Percentiles rank a stretch among this genome's conserved stretches.
Conservation (phyloP, 2,329 filamentous ascomycete species). For the Phialophora verrucosa region DNA sequence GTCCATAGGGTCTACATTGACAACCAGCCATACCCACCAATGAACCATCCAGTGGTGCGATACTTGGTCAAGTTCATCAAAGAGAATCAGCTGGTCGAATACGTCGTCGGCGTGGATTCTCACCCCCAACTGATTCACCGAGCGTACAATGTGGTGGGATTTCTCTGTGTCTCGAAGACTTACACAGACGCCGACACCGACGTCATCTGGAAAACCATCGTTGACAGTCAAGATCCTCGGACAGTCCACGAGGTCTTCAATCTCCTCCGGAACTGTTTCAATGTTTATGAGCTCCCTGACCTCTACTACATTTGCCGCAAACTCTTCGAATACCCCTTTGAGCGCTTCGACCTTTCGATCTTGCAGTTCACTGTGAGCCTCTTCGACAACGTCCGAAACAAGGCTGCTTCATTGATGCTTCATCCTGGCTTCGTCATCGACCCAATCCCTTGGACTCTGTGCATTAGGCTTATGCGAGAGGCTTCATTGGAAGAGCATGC, state of each 20-base stretch:
- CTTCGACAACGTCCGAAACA: constrained; percentile 57
- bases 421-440: constrained; percentile 22
- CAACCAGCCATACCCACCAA: constrained; percentile 46
- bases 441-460: constrained; percentile 51
- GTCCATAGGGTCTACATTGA: constrained; percentile 66
- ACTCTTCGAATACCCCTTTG: constrained; percentile 67
- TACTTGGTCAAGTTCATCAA: constrained; percentile 74
- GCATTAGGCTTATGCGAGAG: constrained; percentile 73
- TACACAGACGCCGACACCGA: constrained; percentile 77
- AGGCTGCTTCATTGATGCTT: constrained; percentile 36
- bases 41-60: constrained; percentile 62
- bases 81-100: constrained; percentile 75
- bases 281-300: constrained; percentile 50
- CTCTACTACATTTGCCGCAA: constrained; percentile 72
- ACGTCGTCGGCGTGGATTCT: constrained; percentile 87
- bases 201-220: constrained; percentile 81
- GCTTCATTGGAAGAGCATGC: constrained; percentile 64
- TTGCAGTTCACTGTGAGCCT: constrained; percentile 66
- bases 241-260: constrained; percentile 79
- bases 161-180: constrained; percentile 77
- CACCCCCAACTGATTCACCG: constrained; percentile 87
- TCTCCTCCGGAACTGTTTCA: constrained; percentile 63
- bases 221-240: constrained; percentile 79
- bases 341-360: constrained; percentile 66
- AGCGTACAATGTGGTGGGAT: constrained; percentile 83